A percentile compares a stretch with the other conserved stretches of the same genome.
Conservation (phyloP, 345 rosid genomes). For the Syzygium aromaticum region DNA sequence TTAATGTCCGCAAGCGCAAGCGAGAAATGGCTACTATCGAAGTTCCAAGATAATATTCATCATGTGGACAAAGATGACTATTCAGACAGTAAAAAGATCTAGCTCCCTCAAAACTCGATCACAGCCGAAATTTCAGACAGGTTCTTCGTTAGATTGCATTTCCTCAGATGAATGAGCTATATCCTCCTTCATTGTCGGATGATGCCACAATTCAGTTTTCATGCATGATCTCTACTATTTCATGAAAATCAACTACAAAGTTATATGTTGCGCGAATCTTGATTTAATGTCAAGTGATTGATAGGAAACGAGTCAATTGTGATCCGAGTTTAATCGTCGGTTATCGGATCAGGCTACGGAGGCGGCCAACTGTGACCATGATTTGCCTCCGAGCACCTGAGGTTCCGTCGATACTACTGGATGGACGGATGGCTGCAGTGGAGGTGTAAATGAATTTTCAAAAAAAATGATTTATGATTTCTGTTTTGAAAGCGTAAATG, state of each 20-base stretch:
- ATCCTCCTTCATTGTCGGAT: background rate
- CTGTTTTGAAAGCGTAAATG: background rate
- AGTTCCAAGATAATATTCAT: background rate
- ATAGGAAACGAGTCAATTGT: background rate
- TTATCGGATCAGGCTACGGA: background rate
- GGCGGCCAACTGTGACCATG: background rate
- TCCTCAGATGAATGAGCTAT: background rate
- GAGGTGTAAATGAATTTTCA: background rate
- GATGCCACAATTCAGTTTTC: background rate
- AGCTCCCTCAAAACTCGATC: background rate
- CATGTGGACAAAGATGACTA: background rate
- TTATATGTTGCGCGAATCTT: background rate
- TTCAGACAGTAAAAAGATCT: background rate
- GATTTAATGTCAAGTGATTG: background rate
- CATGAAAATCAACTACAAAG: background rate
- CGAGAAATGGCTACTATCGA: background rate
- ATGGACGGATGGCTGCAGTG: rapidly evolving
- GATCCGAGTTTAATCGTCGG: background rate
- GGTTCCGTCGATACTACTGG: background rate
- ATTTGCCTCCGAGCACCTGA: background rate
- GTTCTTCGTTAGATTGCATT: background rate
- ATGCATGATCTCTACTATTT: background rate
- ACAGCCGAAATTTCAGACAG: background rate
- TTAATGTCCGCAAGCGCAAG: background rate
- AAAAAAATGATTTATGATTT: background rate